Evolutionary conservation across 257 asterid species (phyloP), one percentile per base, ranked within the genome.

Genomic region (Solanum ossicruentum): DNA sequence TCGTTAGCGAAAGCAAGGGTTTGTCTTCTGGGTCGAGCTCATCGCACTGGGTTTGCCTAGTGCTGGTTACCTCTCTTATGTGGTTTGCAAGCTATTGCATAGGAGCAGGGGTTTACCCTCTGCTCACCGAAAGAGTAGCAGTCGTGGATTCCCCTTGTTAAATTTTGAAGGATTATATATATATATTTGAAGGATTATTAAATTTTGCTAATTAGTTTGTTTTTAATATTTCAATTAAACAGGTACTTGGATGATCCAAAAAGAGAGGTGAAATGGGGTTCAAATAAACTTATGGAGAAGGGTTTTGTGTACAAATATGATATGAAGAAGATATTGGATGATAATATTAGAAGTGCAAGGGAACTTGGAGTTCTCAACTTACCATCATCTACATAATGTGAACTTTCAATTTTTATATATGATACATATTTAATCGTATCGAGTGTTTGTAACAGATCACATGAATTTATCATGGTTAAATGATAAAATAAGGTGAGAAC

Each of bases 251-350:
- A 81, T 73, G 89, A 86, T 41, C 89, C 89, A 43, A 49, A 45
- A 67, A 86, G 85, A 78, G 66, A 84, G 67, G 85, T 86, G 83
- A 66, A 86, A 61, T 84, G 85, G 84, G 77, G 56, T 47, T 84
- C 85, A 23, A 75, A 86, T 15, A 88, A 82, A 88, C 87, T 86
- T 66, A 82, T 36, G 21, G 81, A 86, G 13, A 66, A 85, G 51
- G 89, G 91, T 43, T 88, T 77, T 57, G 75, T 18, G 80, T 86
- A 86, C 71, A 88, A 84, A 71, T 21, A 84, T 18, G 83, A 72
- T 2, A 71, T 83, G 81, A 86, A 86, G 43, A 70, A 51, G 6
- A 78, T 69, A 83, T 81, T 88, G 41, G 85, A 84, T 81, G 85
- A 79, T 57, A 81, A 61, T 84, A 56, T 88, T 51, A 47, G 12